Evolutionary conservation across 768 basidiomycete genomes (phyloP).

Genomic region (Tulasnella sp.): DNA sequence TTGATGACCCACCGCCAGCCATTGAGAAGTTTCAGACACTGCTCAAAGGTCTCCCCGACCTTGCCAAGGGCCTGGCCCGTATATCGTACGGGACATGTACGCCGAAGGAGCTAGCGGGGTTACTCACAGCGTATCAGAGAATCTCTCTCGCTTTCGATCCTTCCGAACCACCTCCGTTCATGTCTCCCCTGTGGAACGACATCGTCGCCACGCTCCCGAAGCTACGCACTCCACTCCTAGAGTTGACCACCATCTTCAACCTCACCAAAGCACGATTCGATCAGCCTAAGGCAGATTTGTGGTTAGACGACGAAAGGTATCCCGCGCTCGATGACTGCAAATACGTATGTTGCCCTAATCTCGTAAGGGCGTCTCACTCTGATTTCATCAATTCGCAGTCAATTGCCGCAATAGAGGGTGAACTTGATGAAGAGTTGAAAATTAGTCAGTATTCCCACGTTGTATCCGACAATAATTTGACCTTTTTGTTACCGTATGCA

Average conservation of each 20-base stretch:
- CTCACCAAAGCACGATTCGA: slow-evolving; percentile 52
- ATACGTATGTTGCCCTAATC: slow-evolving; percentile 36
- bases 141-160: slow-evolving; percentile 52
- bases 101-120: slow-evolving; percentile 64
- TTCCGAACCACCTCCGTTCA: slow-evolving; percentile 39
- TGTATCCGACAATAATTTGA: slow-evolving; percentile 14
- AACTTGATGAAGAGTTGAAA: slow-evolving; percentile 63
- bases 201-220: slow-evolving; percentile 59
- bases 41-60: slow-evolving; percentile 73
- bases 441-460: slow-evolving; percentile 31
- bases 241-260: slow-evolving; percentile 45
- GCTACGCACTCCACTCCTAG: slow-evolving; percentile 42
- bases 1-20: slow-evolving; percentile 42
- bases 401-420: slow-evolving; percentile 53
- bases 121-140: slow-evolving; percentile 66
- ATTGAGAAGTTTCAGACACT: slow-evolving; percentile 55
- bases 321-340: slow-evolving; percentile 46
- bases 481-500: slow-evolving; percentile 6
- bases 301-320: slow-evolving; percentile 45
- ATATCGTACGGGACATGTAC: slow-evolving; percentile 90
- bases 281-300: slow-evolving; percentile 49
- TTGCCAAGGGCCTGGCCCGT: slow-evolving; percentile 72
- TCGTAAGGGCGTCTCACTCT: slow-evolving; percentile 2
- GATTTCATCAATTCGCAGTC: slow-evolving; percentile 33
- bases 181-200: slow-evolving; percentile 54